Base-by-base conservation (phyloP, 176 grass and related monocot species). In the Aechmea fasciata region DNA sequence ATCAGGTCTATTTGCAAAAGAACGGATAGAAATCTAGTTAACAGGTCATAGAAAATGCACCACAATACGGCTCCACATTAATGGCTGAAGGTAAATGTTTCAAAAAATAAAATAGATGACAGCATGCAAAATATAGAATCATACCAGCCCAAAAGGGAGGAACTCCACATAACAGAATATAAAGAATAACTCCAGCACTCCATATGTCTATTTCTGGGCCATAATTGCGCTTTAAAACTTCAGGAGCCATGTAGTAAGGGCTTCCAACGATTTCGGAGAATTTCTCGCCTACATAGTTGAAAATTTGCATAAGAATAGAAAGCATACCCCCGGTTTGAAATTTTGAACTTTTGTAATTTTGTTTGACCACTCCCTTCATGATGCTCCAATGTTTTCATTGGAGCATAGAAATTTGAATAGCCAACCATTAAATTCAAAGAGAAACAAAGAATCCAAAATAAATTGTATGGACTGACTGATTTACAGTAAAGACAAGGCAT, bases 261-360 rank as follows among this genome's bases (percentile, higher is more conserved):
- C 94, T 99, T 81, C 94, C 94, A 25, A 99, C 94, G 75, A 99
- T 99, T 88, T 99, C 94, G 79, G 94, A 99, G 77, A 93, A 99
- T 9, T 69, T 93, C 79, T 99, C 94, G 75, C 94, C 94, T 99
- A 73, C 62, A 64, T 65, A 17, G 51, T 69, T 74, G 14, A 82
- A 79, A 13, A 29, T 48, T 52, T 33, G 15, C 28, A 83, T 80
- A 19, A 78, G 63, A 77, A 76, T 9, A 68, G 51, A 67, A n/a
- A 11, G 50, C 20, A 11, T 22, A 61, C 14, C 3, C 20, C 15
- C 55, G 1, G 20, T 61, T 41, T 41, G 17, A 18, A 61, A 9
- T n/a, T 61, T 61, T 18, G 55, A 61, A 61, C 1, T 61, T 17
- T 15, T 2, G 55, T 18, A n/a, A 9, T 18, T 19, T 19, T 59